Conservation (phyloP, 2,329 filamentous ascomycete species). For the Juglanconis sp. region DNA sequence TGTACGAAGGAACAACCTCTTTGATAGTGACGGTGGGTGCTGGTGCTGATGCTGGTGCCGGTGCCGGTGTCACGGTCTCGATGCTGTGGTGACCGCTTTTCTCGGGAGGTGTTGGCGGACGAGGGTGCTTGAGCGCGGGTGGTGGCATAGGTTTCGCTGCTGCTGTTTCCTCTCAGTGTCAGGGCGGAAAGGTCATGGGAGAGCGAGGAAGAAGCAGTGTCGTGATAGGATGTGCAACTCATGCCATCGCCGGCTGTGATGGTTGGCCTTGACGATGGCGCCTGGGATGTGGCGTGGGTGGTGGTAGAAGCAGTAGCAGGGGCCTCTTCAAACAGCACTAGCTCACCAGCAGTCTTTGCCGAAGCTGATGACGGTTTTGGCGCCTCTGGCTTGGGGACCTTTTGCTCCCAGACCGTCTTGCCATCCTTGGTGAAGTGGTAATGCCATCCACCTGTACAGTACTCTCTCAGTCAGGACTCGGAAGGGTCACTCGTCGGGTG, state of each 20-base stretch:
- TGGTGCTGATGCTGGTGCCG: neutral
- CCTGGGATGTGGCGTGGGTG: neutral
- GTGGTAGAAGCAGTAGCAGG: slow-evolving; percentile 1
- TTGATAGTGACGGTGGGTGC: neutral
- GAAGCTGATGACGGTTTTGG: neutral
- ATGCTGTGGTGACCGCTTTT: neutral
- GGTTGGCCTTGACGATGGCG: neutral
- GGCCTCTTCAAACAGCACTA: slow-evolving; percentile 2
- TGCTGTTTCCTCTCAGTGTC: slow-evolving; percentile 5
- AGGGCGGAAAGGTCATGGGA: slow-evolving; percentile 4
- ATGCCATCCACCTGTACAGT: slow-evolving; percentile 9
- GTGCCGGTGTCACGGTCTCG: neutral
- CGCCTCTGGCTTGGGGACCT: neutral
- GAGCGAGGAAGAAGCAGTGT: neutral
- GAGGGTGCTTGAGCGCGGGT: neutral
- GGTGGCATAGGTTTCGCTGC: neutral
- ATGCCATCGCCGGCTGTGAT: neutral
- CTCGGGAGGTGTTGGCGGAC: neutral
- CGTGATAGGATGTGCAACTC: neutral
- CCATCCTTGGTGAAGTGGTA: slow-evolving; percentile 16
- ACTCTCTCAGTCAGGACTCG: neutral
- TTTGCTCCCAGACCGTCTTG: slow-evolving; percentile 13
- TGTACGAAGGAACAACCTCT: neutral
- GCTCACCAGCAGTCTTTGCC: slow-evolving; percentile 10
- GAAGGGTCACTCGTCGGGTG: neutral